These are phyloP conservation scores for Podaxis carcinomalis DNA, from an alignment of 768 basidiomycete species.

Conservation along the genomic window DNA sequence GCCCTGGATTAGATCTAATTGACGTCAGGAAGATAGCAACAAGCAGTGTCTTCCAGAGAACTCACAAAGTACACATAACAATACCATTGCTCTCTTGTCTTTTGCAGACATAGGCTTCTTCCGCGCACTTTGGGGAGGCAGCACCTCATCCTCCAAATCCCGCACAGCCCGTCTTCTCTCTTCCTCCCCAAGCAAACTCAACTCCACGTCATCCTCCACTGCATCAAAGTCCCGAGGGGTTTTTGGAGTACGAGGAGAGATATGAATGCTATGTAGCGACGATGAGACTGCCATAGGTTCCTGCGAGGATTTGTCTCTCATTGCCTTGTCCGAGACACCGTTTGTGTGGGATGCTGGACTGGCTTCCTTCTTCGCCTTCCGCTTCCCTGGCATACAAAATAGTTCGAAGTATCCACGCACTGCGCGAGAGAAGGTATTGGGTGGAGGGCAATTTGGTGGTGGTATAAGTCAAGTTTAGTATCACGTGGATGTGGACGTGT, in stretches of 20 bases:
- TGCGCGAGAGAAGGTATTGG: not conserved
- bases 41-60: not conserved
- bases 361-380: constrained; percentile 1
- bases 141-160: constrained; percentile 38
- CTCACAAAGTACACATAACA: constrained; percentile 87
- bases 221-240: constrained; percentile 32
- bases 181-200: constrained; percentile 55
- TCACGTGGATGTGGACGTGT: constrained; percentile 11
- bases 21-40: constrained; percentile 11
- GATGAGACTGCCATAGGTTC: constrained; percentile 52
- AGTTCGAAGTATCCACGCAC: not conserved
- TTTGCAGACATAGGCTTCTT: constrained; percentile 58
- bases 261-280: constrained; percentile 54
- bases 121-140: constrained; percentile 11
- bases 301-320: constrained; percentile 32
- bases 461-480: constrained; percentile 3
- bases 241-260: constrained; percentile 50
- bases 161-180: constrained; percentile 44
- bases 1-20: constrained; percentile 75
- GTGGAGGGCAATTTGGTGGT: not conserved
- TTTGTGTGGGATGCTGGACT: constrained; percentile 2
- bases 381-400: constrained; percentile 8
- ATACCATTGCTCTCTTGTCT: constrained; percentile 81
- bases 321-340: constrained; percentile 26
- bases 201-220: constrained; percentile 50